phyloP scores from a whole-genome alignment of 148 eudicot species.

The Euryodendron excelsum region DNA sequence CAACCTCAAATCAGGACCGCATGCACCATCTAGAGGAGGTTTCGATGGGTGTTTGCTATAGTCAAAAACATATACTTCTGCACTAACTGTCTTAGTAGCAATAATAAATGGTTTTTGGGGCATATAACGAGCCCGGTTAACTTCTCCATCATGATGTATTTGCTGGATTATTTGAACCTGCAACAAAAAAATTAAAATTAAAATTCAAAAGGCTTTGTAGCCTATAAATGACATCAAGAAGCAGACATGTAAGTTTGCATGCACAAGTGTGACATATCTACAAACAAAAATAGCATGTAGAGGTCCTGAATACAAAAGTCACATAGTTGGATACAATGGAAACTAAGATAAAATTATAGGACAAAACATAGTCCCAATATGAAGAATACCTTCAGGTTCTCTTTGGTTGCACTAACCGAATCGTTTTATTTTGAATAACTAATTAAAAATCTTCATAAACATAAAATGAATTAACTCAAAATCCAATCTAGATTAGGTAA shows the following conservation, averaged over 20 bases:
- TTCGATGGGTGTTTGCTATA: constrained; percentile 88
- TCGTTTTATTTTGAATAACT: background rate
- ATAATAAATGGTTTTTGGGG: constrained; percentile 83
- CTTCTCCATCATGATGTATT: constrained; percentile 91
- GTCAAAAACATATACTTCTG: constrained; percentile 87
- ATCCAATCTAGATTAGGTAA: background rate
- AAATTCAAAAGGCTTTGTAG: background rate
- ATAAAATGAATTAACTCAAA: background rate
- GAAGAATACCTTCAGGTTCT: background rate
- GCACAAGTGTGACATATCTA: background rate
- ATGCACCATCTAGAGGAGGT: constrained; percentile 72
- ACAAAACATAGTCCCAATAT: background rate
- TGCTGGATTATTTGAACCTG: constrained; percentile 93
- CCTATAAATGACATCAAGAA: background rate
- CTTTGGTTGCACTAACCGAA: background rate
- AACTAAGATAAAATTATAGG: background rate
- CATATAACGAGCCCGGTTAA: constrained; percentile 92
- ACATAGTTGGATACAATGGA: background rate
- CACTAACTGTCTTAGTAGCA: constrained; percentile 83
- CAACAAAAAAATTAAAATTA: constrained; percentile 8
- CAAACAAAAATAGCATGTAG: background rate
- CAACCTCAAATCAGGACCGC: constrained; percentile 81
- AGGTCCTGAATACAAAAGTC: background rate
- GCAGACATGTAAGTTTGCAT: background rate
- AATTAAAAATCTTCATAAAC: too few species aligned